Conservation (phyloP, 768 basidiomycete species). For the Cyclocybe aegerita region DNA sequence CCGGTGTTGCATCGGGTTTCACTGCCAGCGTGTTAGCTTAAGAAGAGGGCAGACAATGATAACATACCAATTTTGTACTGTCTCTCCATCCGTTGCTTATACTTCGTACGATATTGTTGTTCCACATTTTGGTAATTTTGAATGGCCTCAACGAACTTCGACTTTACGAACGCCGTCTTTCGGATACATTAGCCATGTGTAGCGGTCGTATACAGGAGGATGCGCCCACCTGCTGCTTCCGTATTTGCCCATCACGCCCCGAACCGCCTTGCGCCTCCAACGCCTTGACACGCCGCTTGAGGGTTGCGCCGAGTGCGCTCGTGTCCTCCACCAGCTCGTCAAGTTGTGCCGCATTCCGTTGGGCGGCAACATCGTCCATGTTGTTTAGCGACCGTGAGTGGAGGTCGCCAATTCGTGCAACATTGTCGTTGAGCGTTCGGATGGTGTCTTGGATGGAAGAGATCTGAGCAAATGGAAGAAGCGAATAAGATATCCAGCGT, state of each 20-base stretch:
- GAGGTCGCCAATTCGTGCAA: conserved; percentile 65
- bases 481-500: neutral
- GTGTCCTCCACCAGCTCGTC: conserved; percentile 74
- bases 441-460: conserved; percentile 72
- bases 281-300: conserved; percentile 74
- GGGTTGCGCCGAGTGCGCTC: conserved; percentile 60
- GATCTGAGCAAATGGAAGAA: conserved; percentile 44
- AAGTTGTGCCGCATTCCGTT: conserved; percentile 60
- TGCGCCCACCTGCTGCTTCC: conserved; percentile 67
- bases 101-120: conserved; percentile 72
- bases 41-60: neutral
- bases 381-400: conserved; percentile 77
- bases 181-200: conserved; percentile 1
- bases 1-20: conserved; percentile 89
- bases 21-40: conserved; percentile 40
- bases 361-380: conserved; percentile 66
- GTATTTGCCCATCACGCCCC: conserved; percentile 70
- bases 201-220: neutral
- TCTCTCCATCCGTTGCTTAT: conserved; percentile 80
- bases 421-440: conserved; percentile 66
- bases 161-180: conserved; percentile 63
- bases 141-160: conserved; percentile 82
- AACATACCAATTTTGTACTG: conserved; percentile 82
- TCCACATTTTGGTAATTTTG: conserved; percentile 86
- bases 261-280: conserved; percentile 65